Conservation (phyloP, 768 basidiomycete species). For the Leccinellum albellum region DNA sequence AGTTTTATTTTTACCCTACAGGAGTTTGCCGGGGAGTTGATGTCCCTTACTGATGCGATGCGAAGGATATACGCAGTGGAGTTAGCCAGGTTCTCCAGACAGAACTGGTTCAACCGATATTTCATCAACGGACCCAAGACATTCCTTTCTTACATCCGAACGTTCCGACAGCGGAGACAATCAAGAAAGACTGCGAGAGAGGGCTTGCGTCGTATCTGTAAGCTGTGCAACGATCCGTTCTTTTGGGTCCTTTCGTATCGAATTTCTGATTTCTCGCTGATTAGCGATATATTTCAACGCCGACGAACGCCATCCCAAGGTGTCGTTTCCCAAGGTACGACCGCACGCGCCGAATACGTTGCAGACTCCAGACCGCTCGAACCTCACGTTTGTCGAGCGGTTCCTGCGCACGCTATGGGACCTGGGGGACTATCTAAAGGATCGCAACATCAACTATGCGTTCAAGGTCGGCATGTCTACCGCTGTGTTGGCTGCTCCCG, state of each 20-base stretch:
- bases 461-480: conserved; percentile 84
- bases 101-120: conserved; percentile 40
- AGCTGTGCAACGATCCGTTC: conserved; percentile 11
- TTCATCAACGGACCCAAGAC: conserved; percentile 23
- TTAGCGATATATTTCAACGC: conserved; percentile 55
- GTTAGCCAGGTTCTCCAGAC: conserved; percentile 37
- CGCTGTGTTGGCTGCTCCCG: conserved; percentile 80
- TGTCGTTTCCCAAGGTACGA: conserved; percentile 75
- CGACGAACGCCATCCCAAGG: conserved; percentile 43
- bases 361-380: conserved; percentile 65
- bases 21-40: conserved; percentile 84
- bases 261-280: conserved; percentile 1
- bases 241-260: neutral
- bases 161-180: conserved; percentile 10
- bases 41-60: conserved; percentile 81
- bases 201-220: conserved; percentile 42
- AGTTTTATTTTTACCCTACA: conserved; percentile 97
- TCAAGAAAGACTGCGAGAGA: conserved; percentile 16
- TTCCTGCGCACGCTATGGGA: conserved; percentile 72
- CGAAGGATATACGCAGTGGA: conserved; percentile 71
- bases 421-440: conserved; percentile 57
- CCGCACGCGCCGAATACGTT: conserved; percentile 85
- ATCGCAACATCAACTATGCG: conserved; percentile 81
- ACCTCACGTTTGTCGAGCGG: conserved; percentile 58
- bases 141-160: conserved; percentile 20